Conservation (phyloP, 1,284 basidiomycete species). For the Cryptococcus sp. region DNA sequence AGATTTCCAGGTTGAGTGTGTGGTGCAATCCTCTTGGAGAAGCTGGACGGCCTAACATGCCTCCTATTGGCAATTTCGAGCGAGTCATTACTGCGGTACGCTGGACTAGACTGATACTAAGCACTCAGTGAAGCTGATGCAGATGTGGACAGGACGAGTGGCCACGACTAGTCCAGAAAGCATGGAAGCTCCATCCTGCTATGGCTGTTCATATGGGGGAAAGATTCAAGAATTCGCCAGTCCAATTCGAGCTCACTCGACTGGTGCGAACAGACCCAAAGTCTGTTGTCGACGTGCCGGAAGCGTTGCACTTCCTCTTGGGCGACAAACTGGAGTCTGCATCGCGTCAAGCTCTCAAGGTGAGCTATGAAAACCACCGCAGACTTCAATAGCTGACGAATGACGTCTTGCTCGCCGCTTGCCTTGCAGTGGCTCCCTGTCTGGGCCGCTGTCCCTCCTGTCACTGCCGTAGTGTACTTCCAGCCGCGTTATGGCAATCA, state of each 20-base stretch:
- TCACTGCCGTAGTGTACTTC: constrained; percentile 83
- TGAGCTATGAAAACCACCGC: constrained; percentile 44
- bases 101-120: constrained; percentile 1
- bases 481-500: constrained; percentile 80
- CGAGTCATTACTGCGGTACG: constrained; percentile 64
- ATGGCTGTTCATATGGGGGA: constrained; percentile 82
- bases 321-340: constrained; percentile 67
- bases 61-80: constrained; percentile 43
- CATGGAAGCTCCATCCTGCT: constrained; percentile 82
- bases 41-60: constrained; percentile 55
- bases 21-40: constrained; percentile 90
- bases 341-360: constrained; percentile 71
- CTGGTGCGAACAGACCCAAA: constrained; percentile 74
- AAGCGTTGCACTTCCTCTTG: constrained; percentile 77
- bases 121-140: not conserved
- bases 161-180: constrained; percentile 66
- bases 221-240: constrained; percentile 70
- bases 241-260: constrained; percentile 70
- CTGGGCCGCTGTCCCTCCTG: constrained; percentile 87
- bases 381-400: not conserved
- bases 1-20: constrained; percentile 79
- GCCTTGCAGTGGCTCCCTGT: constrained; percentile 80
- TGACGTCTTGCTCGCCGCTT: constrained; percentile 54
- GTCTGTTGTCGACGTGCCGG: constrained; percentile 71
- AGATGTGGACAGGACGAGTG: constrained; percentile 63